Evolutionary conservation across 2,329 filamentous ascomycete genomes (phyloP), one percentile per base, ranked within the genome.

Genomic region (Hypoxylon sp.): DNA sequence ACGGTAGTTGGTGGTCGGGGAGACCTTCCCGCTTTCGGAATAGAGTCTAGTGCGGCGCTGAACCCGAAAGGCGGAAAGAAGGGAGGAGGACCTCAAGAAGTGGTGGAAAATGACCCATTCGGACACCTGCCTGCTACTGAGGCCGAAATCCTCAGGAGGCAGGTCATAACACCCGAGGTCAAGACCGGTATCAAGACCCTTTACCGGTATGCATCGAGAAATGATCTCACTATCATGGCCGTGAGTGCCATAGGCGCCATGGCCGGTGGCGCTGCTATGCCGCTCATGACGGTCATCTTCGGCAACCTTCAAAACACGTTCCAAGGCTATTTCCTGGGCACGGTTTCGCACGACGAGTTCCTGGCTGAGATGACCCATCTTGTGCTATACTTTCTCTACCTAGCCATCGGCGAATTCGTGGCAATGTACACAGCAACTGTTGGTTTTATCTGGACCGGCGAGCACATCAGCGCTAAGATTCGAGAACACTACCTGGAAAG

Each of bases 391-490:
- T 96, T 97, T 72, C 82, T 97, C 35, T 97, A 97, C 78, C 86
- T 97, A 51, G 93, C 88, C 47, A 89, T 97, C 64, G 93, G 85
- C 70, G 91, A 94, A 76, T 97, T 97, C 72, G 80, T 92, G 50
- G 89, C 90, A 2, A 87, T 91, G 48, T 97, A 97, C 78, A 83
- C 97, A 65, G 87, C 89, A 24, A 98, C 94, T 0, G 89, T 97
- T 17, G 93, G 93, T 19, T 98, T 97, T 82, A 97, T 98, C 74
- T 97, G 93, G 75, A 91, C 89, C 0, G 93, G 92, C 62, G 92
- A 95, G 79, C 91, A 93, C 75, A 89, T 94, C 76, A 90, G 90
- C 64, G 88, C 88, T 69, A 93, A 93, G 82, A 92, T 94, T 73
- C 89, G 94, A 65, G 88, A 93, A 77, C 87, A 93, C 73, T 98